Conservation (phyloP, 495 filamentous ascomycete species). For the Penicillium dipodomyicola region DNA sequence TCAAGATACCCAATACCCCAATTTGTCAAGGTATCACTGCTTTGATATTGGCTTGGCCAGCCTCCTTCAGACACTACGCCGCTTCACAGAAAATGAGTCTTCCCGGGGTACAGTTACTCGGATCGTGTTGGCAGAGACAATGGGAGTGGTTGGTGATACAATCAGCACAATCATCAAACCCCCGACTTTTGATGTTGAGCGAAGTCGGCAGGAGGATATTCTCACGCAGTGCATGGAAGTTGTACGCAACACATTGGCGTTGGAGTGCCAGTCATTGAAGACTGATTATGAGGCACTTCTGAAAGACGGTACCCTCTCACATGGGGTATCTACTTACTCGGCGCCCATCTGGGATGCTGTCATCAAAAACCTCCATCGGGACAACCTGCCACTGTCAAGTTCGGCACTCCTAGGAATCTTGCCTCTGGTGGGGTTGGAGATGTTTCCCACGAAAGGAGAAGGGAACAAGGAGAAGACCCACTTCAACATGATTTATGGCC, state of each 20-base stretch:
- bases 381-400: slow-evolving; percentile 63
- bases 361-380: slow-evolving; percentile 61
- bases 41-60: slow-evolving; percentile 50
- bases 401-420: slow-evolving; percentile 68
- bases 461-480: slow-evolving; percentile 53
- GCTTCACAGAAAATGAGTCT: slow-evolving; percentile 51
- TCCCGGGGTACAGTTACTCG: slow-evolving; percentile 50
- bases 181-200: slow-evolving; percentile 40
- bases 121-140: slow-evolving; percentile 52
- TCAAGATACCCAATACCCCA: slow-evolving; percentile 50
- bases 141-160: slow-evolving; percentile 50
- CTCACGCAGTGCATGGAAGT: slow-evolving; percentile 54
- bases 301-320: slow-evolving; percentile 57
- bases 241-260: slow-evolving; percentile 63
- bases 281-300: slow-evolving; percentile 68
- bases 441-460: slow-evolving; percentile 55
- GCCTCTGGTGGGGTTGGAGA: slow-evolving; percentile 68
- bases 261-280: slow-evolving; percentile 72
- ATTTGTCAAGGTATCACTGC: slow-evolving; percentile 47
- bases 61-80: slow-evolving; percentile 50
- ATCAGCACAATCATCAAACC: slow-evolving; percentile 46
- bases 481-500: slow-evolving; percentile 72
- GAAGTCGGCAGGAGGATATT: slow-evolving; percentile 37
- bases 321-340: slow-evolving; percentile 63
- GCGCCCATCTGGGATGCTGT: slow-evolving; percentile 73